phyloP scores from a whole-genome alignment of 2,329 filamentous ascomycete species.

The Aspergillus pseudoviridinutans region DNA sequence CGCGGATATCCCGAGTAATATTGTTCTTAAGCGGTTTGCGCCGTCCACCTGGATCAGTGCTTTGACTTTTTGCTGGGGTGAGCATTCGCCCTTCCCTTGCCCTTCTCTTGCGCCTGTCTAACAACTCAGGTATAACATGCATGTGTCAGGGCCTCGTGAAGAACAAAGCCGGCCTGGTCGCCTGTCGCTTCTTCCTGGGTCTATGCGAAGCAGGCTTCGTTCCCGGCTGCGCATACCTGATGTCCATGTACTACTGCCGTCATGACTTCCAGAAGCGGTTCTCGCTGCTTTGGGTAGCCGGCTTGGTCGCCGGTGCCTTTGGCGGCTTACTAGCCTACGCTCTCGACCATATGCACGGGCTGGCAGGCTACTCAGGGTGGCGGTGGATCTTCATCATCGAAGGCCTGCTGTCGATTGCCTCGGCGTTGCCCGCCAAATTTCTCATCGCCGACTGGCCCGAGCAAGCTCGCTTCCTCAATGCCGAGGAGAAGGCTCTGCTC shows the following conservation, averaged over 20 bases:
- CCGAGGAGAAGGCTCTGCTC: constrained; percentile 24
- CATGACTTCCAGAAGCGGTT: constrained; percentile 37
- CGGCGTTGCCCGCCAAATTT: constrained; percentile 23
- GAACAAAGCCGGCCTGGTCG: constrained; percentile 24
- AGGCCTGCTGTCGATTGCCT: constrained; percentile 27
- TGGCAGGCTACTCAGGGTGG: constrained; percentile 26
- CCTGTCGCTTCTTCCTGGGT: constrained; percentile 30
- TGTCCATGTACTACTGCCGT: constrained; percentile 34
- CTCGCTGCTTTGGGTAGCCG: constrained; percentile 30
- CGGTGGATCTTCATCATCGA: constrained; percentile 38
- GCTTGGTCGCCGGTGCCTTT: constrained; percentile 32
- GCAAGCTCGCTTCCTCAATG: constrained; percentile 28
- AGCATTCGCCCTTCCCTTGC: not conserved
- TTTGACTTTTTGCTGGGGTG: not conserved
- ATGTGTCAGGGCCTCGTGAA: constrained; percentile 30
- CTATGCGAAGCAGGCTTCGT: constrained; percentile 36
- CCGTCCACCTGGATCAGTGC: constrained; percentile 10
- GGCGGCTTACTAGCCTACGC: constrained; percentile 23
- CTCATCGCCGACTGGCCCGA: constrained; percentile 32
- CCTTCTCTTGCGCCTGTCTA: not conserved
- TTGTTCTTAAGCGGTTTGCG: constrained; percentile 21
- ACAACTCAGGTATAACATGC: constrained; percentile 17
- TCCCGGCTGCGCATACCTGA: constrained; percentile 29
- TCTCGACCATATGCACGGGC: constrained; percentile 27
- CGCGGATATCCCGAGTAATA: constrained; percentile 26